Evolutionary conservation across 2,329 filamentous ascomycete genomes (phyloP), one percentile per base, ranked within the genome.

Genomic region (Fusarium annulatum): DNA sequence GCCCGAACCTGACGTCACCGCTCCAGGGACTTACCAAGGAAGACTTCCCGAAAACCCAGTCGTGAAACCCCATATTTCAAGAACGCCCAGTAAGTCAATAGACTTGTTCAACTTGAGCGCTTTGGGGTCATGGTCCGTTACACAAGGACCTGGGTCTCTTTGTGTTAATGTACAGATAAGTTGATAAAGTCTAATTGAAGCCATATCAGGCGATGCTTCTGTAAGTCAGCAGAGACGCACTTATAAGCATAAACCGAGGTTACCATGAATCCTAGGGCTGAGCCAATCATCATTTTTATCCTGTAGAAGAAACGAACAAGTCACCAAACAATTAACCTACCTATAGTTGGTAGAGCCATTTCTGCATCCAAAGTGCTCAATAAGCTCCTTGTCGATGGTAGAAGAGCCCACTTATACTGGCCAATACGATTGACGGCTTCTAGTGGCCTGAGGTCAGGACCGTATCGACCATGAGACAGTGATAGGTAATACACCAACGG

Each of bases 1-100:
- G 36, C 52, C 64, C 55, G 41, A 64, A 60, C 39, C 63, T 74
- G 71, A 74, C 71, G 71, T 74, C 71, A 74, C 52, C 41, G 36
- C 26, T 42, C 58, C 46, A 48, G 52, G 41, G 33, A 45, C 52
- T 36, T 58, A 59, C 46, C 67, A 69, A 65, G 67, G 60, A 64
- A 65, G 19, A 49, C 33, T 36, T 53, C 34, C 66, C 55, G 51
- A 58, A 46, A 51, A n/a, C 16, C 28, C 16, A 53, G 55, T 58
- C 36, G 43, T 67, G 61, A 49, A 71, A 71, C 68, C 51, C 49
- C 46, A 71, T 71, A 38, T 51, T 21, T 55, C 28, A 33, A 23
- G 15, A 7, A 46, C 34, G 18, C 42, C 55, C 42, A 26, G 26
- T 52, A 23, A 58, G 42, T 46, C 38, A 55, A 34, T 58, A 55